These are phyloP conservation scores for Warburgia ugandensis DNA, from an alignment of 164 flowering plant species.

Conservation along the genomic window DNA sequence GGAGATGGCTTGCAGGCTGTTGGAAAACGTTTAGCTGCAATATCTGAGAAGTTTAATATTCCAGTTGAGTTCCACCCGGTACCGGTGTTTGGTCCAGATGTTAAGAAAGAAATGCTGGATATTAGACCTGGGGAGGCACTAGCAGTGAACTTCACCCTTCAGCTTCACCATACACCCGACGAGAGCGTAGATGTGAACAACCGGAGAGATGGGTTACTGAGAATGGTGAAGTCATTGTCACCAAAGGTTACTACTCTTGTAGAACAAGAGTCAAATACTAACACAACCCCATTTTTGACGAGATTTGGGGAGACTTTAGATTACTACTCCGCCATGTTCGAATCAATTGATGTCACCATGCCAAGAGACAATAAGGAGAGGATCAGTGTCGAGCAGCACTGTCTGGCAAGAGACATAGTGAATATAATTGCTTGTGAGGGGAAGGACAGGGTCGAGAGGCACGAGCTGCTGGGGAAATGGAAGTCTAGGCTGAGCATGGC, in stretches of 20 bases:
- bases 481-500: slow-evolving; percentile 71
- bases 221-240: slow-evolving; percentile 57
- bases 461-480: slow-evolving; percentile 79
- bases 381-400: slow-evolving; percentile 66
- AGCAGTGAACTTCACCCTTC: slow-evolving; percentile 67
- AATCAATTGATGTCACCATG: slow-evolving; percentile 58
- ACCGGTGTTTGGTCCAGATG: slow-evolving; percentile 43
- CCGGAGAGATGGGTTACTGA: slow-evolving; percentile 58
- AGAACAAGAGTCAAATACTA: slow-evolving; percentile 80
- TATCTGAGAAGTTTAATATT: slow-evolving; percentile 51
- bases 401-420: slow-evolving; percentile 71
- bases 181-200: slow-evolving; percentile 67
- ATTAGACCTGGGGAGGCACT: slow-evolving; percentile 70
- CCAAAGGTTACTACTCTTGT: slow-evolving; percentile 67
- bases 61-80: slow-evolving; percentile 58
- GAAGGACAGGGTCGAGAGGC: slow-evolving; percentile 67
- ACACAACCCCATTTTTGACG: slow-evolving; percentile 59
- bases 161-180: slow-evolving; percentile 78
- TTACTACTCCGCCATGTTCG: slow-evolving; percentile 72
- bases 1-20: slow-evolving; percentile 53
- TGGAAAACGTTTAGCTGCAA: slow-evolving; percentile 35
- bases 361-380: slow-evolving; percentile 50
- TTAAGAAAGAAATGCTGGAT: slow-evolving; percentile 48
- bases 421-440: slow-evolving; percentile 78
- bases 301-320: slow-evolving; percentile 56